Evolutionary conservation across 2,329 filamentous ascomycete species (phyloP), one percentile per base, ranked within the genome.

Genomic region (Beauveria australis): DNA sequence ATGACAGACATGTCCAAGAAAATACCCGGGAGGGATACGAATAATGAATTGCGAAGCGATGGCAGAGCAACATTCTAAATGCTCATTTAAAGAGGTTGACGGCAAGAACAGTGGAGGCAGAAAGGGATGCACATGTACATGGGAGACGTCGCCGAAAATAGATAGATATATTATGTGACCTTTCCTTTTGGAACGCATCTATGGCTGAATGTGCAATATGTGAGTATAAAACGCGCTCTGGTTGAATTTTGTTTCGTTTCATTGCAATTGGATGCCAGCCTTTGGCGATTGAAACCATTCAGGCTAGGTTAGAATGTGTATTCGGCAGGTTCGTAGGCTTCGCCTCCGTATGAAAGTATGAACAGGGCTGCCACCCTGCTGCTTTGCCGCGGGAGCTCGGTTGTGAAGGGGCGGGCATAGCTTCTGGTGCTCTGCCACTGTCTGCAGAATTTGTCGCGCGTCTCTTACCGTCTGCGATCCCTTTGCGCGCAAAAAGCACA

Each of bases 41-140:
- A 41, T 49, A 49, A 57, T 28, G 54, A 57, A 40, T 19, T 33
- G 43, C 53, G 28, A 56, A 56, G n/a, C 43, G 53, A n/a, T 33
- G 18, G 28, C 26, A 51, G 28, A 19, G 5, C 28, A 24, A 24
- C 5, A 22, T 46, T 9, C 19, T 40, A 10, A 24, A 53, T 53
- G 19, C 26, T 22, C 16, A 53, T 26, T 40, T 16, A 6, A 16
- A 9, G 52, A 30, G 53, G 18, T 18, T 18, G 16, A 24, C 12
- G 4, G 16, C 16, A 19, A 44, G 18, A 40, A 43, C 5, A 24
- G 37, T 2, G 22, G 44, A 22, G n/a, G 19, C 6, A 24, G 14
- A 37, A 10, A 26, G 9, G 28, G 43, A 28, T 46, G 37, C 53
- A 56, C 12, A 47, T 56, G 41, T 56, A 47, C 41, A 58, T 40